These are phyloP conservation scores for Penicillium sp. DNA, from an alignment of 2,329 filamentous ascomycete species.

Conservation along the genomic window DNA sequence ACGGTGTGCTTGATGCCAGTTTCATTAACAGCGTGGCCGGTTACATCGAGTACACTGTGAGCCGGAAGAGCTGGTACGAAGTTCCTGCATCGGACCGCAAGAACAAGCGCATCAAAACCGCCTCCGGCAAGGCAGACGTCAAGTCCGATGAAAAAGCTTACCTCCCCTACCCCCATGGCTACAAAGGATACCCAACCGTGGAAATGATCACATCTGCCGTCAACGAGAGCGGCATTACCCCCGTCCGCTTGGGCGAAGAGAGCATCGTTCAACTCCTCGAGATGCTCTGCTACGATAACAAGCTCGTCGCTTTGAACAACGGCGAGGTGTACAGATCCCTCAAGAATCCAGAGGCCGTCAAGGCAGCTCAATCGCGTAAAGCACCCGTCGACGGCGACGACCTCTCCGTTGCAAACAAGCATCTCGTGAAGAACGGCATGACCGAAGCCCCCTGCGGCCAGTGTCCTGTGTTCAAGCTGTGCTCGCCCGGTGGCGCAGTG, in stretches of 20 bases:
- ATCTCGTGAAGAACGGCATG: conserved; percentile 65
- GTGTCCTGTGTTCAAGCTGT: conserved; percentile 91
- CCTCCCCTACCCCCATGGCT: conserved; percentile 61
- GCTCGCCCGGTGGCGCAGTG: conserved; percentile 85
- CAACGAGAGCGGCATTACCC: conserved; percentile 66
- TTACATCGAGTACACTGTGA: conserved; percentile 72
- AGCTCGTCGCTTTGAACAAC: conserved; percentile 63
- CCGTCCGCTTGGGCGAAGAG: conserved; percentile 65
- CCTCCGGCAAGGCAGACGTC: conserved; percentile 32
- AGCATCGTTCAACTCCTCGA: conserved; percentile 85
- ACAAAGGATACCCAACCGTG: conserved; percentile 76
- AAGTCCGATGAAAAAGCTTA: conserved; percentile 37
- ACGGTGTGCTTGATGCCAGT: conserved; percentile 82
- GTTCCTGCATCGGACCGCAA: conserved; percentile 40
- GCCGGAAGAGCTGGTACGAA: conserved; percentile 68
- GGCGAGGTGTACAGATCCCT: conserved; percentile 52
- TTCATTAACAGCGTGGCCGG: conserved; percentile 77
- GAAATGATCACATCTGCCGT: conserved; percentile 74
- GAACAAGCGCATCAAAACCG: conserved; percentile 44
- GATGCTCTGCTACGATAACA: conserved; percentile 83
- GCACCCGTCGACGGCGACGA: conserved; percentile 28
- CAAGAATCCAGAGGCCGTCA: conserved; percentile 40
- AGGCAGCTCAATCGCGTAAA: conserved; percentile 36
- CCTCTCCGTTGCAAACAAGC: conserved; percentile 38
- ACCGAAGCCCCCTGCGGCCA: conserved; percentile 87